phyloP scores from a whole-genome alignment of 2,329 filamentous ascomycete genomes.

The Neurospora sp. region DNA sequence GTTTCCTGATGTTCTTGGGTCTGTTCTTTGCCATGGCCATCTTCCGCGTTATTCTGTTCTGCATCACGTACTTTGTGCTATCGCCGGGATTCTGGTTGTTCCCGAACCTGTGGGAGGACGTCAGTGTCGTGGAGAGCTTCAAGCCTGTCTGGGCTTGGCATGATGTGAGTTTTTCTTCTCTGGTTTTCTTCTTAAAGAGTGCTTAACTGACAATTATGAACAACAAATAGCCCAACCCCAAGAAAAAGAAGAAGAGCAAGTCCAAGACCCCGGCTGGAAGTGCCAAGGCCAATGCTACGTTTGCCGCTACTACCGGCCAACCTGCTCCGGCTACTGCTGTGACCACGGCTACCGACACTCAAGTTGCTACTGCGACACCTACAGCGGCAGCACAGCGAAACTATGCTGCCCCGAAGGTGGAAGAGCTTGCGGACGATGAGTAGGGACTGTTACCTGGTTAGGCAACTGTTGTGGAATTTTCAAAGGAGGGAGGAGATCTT shows the following conservation, averaged over 20 bases:
- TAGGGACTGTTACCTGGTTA: neutral
- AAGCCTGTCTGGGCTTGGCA: conserved; percentile 97
- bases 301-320: conserved; percentile 44
- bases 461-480: neutral
- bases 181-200: neutral
- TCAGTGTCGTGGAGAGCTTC: conserved; percentile 97
- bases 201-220: neutral
- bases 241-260: conserved; percentile 48
- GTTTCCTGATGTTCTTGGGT: conserved; percentile 77
- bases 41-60: conserved; percentile 89
- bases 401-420: conserved; percentile 34
- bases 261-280: conserved; percentile 27
- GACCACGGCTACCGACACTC: conserved; percentile 47
- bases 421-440: conserved; percentile 26
- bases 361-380: conserved; percentile 32
- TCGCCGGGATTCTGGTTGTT: conserved; percentile 95
- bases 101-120: conserved; percentile 96
- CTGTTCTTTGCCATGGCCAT: conserved; percentile 98
- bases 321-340: conserved; percentile 41
- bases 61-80: conserved; percentile 75
- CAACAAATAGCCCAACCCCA: conserved; percentile 15
- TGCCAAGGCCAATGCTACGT: conserved; percentile 29
- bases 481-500: neutral
- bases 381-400: conserved; percentile 29
- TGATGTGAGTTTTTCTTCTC: conserved; percentile 52